Percentiles rank a stretch among this genome's conserved stretches.
Conservation (phyloP, 768 basidiomycete species). For the Mycena pura region DNA sequence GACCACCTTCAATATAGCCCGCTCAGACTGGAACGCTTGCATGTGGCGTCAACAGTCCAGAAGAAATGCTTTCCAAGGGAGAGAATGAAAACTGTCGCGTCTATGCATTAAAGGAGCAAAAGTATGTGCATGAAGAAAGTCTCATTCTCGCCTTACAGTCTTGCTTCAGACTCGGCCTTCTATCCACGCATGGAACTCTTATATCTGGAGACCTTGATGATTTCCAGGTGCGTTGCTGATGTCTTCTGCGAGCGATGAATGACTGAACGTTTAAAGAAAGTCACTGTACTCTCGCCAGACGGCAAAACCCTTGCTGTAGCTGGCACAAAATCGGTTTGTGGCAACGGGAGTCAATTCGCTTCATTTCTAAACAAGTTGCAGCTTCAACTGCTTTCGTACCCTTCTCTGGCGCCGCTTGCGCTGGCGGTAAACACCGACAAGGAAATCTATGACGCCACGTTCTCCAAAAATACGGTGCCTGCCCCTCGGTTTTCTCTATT, state of each 20-base stretch:
- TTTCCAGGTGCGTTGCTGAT: slow-evolving; percentile 73
- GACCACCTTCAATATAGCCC: background rate
- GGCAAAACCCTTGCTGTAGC: slow-evolving; percentile 70
- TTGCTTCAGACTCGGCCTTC: slow-evolving; percentile 55
- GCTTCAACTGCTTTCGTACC: slow-evolving; percentile 73
- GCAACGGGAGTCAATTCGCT: background rate
- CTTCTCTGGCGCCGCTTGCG: slow-evolving; percentile 57
- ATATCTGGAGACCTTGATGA: slow-evolving; percentile 67
- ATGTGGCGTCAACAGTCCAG: slow-evolving; percentile 88
- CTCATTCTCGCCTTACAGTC: slow-evolving; percentile 1
- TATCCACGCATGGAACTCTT: slow-evolving; percentile 68
- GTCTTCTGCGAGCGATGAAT: slow-evolving; percentile 3
- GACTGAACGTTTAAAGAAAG: slow-evolving; percentile 65
- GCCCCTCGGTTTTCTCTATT: background rate
- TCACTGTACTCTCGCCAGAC: slow-evolving; percentile 81
- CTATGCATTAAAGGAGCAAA: slow-evolving; percentile 62
- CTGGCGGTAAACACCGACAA: slow-evolving; percentile 64
- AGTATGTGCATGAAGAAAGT: slow-evolving; percentile 48
- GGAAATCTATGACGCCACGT: slow-evolving; percentile 88
- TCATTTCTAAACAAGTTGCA: slow-evolving; percentile 35
- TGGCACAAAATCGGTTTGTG: slow-evolving; percentile 71
- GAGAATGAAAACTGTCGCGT: slow-evolving; percentile 88
- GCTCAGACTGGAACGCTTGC: slow-evolving; percentile 62
- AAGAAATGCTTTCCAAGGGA: slow-evolving; percentile 64
- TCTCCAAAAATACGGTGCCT: slow-evolving; percentile 70